A percentile compares a stretch with the other conserved stretches of the same genome.
phyloP scores from a whole-genome alignment of 2,329 filamentous ascomycete genomes.

The Endothia cerciana region DNA sequence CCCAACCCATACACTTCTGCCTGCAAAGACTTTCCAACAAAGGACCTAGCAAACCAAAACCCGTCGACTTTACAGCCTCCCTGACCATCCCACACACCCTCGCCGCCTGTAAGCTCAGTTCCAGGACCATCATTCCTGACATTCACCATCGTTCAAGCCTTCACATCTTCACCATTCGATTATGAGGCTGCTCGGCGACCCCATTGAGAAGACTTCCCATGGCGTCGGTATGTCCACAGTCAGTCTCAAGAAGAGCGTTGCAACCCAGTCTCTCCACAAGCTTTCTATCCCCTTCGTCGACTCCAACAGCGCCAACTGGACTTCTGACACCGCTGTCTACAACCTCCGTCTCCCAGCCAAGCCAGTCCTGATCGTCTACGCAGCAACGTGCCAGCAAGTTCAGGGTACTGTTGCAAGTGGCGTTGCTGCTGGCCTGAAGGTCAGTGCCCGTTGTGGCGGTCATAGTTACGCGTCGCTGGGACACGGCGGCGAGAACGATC shows the following conservation, averaged over 20 bases:
- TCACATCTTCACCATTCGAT: background rate
- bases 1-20: background rate
- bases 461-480: constrained; percentile 56
- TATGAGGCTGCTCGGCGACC: background rate
- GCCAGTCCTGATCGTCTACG: constrained; percentile 49
- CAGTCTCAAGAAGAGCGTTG: background rate
- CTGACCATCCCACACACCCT: background rate
- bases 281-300: constrained; percentile 22
- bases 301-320: constrained; percentile 38
- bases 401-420: constrained; percentile 53
- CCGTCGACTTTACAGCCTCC: background rate
- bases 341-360: constrained; percentile 41
- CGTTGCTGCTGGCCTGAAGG: constrained; percentile 45
- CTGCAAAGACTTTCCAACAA: background rate
- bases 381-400: constrained; percentile 47
- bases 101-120: background rate
- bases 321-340: constrained; percentile 38
- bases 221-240: background rate
- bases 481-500: constrained; percentile 52
- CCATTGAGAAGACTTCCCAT: background rate
- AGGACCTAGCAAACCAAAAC: background rate
- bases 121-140: background rate
- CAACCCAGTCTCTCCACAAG: constrained; percentile 16
- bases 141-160: background rate
- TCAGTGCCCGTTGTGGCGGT: constrained; percentile 54